phyloP scores from a whole-genome alignment of 306 rosid species.

The Lathyrus sativus region DNA sequence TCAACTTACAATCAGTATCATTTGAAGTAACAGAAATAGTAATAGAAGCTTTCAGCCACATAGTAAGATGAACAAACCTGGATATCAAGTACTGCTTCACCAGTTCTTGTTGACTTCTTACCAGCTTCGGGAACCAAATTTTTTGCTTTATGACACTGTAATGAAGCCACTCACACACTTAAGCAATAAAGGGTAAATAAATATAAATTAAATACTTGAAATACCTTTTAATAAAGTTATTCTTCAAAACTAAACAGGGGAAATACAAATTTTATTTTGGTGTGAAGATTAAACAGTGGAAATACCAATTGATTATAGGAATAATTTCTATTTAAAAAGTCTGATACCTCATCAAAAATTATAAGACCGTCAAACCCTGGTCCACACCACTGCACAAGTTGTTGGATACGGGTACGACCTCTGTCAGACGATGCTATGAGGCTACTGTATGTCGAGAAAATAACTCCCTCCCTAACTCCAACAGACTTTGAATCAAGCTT shows the following conservation, averaged over 20 bases:
- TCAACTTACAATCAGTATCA: conserved; percentile 12
- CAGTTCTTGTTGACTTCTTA: conserved; percentile 94
- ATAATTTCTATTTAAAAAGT: conserved; percentile 24
- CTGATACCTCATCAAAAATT: conserved; percentile 81
- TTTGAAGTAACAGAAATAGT: background rate
- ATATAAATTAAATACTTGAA: conserved; percentile 41
- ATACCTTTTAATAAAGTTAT: background rate
- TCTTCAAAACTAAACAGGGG: conserved; percentile 6
- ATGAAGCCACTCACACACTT: conserved; percentile 55
- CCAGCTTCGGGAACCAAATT: conserved; percentile 97
- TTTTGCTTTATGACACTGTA: conserved; percentile 99
- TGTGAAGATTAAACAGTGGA: background rate
- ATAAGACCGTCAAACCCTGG: conserved; percentile 76
- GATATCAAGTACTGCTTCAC: conserved; percentile 91
- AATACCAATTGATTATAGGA: conserved; percentile 31
- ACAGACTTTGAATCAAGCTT: conserved; percentile 97
- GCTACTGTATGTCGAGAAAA: conserved; percentile 88
- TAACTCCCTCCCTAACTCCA: conserved; percentile 90
- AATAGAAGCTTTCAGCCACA: conserved; percentile 3
- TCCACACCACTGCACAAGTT: conserved; percentile 97
- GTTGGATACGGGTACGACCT: conserved; percentile 93
- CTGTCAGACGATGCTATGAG: conserved; percentile 95
- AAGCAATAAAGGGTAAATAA: conserved; percentile 44
- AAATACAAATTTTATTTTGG: conserved; percentile 7
- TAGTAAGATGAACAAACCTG: conserved; percentile 65